Evolutionary conservation across 257 asterid genomes (phyloP).

Genomic region (Rehmannia glutinosa): DNA sequence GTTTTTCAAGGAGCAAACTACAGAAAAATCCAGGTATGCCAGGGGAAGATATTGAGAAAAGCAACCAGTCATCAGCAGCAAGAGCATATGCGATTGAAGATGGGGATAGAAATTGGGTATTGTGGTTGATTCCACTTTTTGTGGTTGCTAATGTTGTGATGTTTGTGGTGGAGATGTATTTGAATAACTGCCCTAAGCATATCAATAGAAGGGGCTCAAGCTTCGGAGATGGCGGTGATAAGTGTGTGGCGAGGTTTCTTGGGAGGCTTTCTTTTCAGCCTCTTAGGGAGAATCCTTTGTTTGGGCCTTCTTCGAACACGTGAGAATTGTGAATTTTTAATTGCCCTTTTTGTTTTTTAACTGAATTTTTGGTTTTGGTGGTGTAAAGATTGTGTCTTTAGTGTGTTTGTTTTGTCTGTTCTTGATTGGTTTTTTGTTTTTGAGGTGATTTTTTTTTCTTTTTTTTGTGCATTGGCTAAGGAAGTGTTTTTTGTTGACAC

Average conservation of each 20-base stretch:
- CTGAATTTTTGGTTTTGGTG: conserved; percentile 7
- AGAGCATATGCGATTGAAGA: conserved; percentile 25
- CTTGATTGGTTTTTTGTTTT: too few relatives aligned
- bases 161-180: conserved; percentile 66
- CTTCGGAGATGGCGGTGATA: conserved; percentile 4
- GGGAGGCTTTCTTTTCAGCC: conserved; percentile 89
- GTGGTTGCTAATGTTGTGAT: conserved; percentile 54
- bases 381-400: not conserved
- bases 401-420: too few relatives aligned
- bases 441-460: too few relatives aligned
- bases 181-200: conserved; percentile 68
- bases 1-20: not conserved
- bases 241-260: conserved; percentile 65
- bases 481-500: too few relatives aligned
- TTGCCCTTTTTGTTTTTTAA: not conserved
- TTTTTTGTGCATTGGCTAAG: too few relatives aligned
- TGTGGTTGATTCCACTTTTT: conserved; percentile 77
- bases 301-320: conserved; percentile 93
- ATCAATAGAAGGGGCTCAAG: conserved; percentile 13
- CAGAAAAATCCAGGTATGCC: conserved; percentile 26
- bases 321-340: conserved; percentile 31
- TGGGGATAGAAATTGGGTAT: conserved; percentile 53
- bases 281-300: conserved; percentile 63
- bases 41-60: conserved; percentile 57
- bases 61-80: conserved; percentile 9